Conservation (phyloP, 75 land plant species). For the Cupressus sempervirens region DNA sequence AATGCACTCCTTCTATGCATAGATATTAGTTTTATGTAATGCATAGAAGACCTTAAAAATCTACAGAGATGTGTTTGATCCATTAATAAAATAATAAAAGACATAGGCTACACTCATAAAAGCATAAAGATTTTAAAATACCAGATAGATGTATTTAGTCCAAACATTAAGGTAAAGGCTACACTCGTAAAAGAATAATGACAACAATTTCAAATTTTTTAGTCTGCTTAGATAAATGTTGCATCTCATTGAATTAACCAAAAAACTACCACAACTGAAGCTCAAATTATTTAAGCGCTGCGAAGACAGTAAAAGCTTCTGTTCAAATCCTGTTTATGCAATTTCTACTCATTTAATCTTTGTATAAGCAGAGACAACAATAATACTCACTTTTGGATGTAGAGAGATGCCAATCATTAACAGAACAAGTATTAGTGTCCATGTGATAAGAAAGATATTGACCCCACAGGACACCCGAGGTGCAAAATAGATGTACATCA, state of each 20-base stretch:
- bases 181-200: background rate
- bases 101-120: no score
- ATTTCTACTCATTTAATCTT: background rate
- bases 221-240: background rate
- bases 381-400: constrained; percentile 64
- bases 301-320: background rate
- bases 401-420: constrained; percentile 73
- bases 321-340: background rate
- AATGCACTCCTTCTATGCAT: background rate
- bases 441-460: constrained; percentile 86
- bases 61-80: background rate
- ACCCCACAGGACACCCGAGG: constrained; percentile 65
- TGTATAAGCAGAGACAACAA: constrained; percentile 5
- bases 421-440: constrained; percentile 64
- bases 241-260: background rate
- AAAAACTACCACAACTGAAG: background rate
- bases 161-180: background rate
- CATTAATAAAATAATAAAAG: no score
- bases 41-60: no score
- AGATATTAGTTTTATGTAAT: no score
- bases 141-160: background rate
- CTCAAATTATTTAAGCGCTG: background rate
- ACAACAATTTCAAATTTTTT: background rate
- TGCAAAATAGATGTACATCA: constrained; percentile 88
- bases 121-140: no score